Conservation (phyloP, 805 yeast genomes). For the Candida glaebosa region DNA sequence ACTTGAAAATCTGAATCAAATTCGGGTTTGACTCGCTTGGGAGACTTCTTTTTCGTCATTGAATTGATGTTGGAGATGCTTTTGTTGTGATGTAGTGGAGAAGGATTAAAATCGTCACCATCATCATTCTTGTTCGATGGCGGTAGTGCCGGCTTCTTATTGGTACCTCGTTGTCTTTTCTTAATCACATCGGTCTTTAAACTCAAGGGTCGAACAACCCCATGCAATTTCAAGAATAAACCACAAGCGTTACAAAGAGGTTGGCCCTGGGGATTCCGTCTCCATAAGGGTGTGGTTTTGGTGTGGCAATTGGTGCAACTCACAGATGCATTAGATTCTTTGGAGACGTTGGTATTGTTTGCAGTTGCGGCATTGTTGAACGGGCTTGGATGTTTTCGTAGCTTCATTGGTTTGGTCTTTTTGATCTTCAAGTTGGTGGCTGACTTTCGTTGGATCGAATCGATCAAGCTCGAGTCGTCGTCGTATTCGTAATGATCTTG, state of each 20-base stretch:
- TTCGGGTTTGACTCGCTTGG: background rate
- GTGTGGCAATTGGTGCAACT: constrained; percentile 89
- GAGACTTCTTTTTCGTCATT: background rate
- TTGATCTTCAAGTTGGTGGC: constrained; percentile 4
- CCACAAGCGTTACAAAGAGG: constrained; percentile 98
- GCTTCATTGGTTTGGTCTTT: constrained; percentile 5
- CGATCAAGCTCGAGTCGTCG: background rate
- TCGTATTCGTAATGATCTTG: background rate
- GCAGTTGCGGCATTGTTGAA: background rate
- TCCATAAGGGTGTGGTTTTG: constrained; percentile 90
- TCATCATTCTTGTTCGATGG: constrained; percentile 34
- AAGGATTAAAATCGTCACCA: constrained; percentile 51
- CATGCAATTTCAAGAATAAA: constrained; percentile 84
- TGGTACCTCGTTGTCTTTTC: constrained; percentile 68
- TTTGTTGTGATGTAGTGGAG: constrained; percentile 21
- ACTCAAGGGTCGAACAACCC: constrained; percentile 90
- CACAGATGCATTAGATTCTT: constrained; percentile 9
- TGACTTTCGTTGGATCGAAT: background rate
- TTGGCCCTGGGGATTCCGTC: constrained; percentile 88
- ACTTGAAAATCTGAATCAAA: constrained; percentile 1
- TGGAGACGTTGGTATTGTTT: constrained; percentile 5
- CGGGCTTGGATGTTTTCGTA: constrained; percentile 1
- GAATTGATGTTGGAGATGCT: background rate
- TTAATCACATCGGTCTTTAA: constrained; percentile 90
- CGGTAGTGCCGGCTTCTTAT: constrained; percentile 17